Conservation (phyloP, 345 rosid species). For the Brassica juncea region DNA sequence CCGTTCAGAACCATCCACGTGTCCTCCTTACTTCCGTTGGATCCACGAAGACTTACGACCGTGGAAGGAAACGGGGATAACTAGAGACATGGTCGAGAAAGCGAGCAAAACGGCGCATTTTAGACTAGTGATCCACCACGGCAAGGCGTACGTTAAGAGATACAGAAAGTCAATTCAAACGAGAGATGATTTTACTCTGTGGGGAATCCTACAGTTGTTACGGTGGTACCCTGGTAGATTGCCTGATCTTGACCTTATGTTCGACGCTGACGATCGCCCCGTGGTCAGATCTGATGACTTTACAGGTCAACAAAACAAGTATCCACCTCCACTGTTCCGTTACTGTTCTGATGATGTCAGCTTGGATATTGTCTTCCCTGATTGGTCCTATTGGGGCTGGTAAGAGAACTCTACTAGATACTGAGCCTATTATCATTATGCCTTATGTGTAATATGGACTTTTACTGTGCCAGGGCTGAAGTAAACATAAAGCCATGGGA, state of each 20-base stretch:
- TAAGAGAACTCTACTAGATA: conserved; percentile 18
- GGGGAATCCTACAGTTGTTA: conserved; percentile 76
- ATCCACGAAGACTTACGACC: conserved; percentile 73
- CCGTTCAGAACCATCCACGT: conserved; percentile 36
- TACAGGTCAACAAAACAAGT: conserved; percentile 36
- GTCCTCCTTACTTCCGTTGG: conserved; percentile 76
- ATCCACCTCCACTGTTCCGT: conserved; percentile 62
- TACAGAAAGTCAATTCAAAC: conserved; percentile 49
- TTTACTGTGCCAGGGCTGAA: conserved; percentile 49
- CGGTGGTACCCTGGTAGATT: conserved; percentile 60
- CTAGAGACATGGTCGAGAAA: conserved; percentile 50
- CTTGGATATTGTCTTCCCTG: conserved; percentile 71
- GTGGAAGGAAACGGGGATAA: conserved; percentile 63
- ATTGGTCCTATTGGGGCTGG: conserved; percentile 94
- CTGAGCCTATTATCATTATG: background rate
- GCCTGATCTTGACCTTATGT: conserved; percentile 74
- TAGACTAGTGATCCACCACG: conserved; percentile 51
- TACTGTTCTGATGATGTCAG: conserved; percentile 56
- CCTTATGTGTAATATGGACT: background rate
- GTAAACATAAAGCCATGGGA: conserved; percentile 49
- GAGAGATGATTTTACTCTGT: conserved; percentile 54
- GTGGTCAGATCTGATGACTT: conserved; percentile 43
- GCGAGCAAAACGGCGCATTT: conserved; percentile 59
- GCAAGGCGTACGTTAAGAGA: conserved; percentile 59
- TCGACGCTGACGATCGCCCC: conserved; percentile 60